Percentiles rank a stretch among this genome's conserved stretches.
phyloP scores from a whole-genome alignment of 345 rosid species.

The Eucalyptus tenuipes region DNA sequence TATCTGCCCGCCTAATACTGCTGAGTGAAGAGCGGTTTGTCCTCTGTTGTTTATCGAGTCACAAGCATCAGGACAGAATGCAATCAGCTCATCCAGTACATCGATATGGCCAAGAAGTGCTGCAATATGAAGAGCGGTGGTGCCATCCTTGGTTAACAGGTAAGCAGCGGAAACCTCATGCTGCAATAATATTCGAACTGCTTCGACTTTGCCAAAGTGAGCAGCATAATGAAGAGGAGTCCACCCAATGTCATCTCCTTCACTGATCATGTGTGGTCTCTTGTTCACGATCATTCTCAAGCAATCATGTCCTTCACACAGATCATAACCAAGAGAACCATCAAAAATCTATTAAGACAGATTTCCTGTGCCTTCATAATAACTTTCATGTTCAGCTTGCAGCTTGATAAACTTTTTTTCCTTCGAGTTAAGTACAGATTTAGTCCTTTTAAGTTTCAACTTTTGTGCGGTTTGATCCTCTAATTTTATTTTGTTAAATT shows the following conservation, averaged over 20 bases:
- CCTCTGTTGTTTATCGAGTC: background rate
- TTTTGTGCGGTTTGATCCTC: background rate
- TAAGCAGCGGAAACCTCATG: background rate
- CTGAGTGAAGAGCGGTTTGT: constrained; percentile 13
- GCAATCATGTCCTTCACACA: background rate
- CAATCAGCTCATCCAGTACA: background rate
- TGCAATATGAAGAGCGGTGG: constrained; percentile 12
- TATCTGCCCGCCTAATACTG: background rate
- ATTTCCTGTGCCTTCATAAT: background rate
- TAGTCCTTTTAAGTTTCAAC: background rate
- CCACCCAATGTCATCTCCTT: constrained; percentile 8
- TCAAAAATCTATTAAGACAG: background rate
- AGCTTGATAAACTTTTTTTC: background rate
- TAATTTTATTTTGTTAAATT: background rate
- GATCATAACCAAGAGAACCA: background rate
- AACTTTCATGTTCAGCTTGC: background rate
- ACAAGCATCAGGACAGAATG: background rate
- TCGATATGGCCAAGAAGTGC: background rate
- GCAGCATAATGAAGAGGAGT: constrained; percentile 13
- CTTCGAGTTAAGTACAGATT: background rate
- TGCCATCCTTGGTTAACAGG: constrained; percentile 2
- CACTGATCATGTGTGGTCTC: background rate
- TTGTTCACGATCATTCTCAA: background rate
- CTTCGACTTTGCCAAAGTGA: background rate
- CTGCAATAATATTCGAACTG: background rate